Conservation (phyloP, 177 flowering plant genomes). For the Vitis hybrid region DNA sequence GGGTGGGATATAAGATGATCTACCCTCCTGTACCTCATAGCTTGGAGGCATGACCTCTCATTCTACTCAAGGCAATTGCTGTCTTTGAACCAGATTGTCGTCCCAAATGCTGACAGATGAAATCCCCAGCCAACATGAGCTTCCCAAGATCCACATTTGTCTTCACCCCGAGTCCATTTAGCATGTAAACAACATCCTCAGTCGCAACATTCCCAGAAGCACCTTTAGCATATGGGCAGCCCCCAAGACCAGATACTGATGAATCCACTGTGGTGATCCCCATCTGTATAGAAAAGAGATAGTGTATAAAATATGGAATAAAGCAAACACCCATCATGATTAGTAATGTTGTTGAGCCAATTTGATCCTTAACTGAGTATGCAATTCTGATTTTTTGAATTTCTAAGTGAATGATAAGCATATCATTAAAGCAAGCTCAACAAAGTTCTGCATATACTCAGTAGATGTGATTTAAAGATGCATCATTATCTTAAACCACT, state of each 20-base stretch:
- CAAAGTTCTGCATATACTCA: too few relatives aligned
- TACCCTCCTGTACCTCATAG: constrained; percentile 30
- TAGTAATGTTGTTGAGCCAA: too few relatives aligned
- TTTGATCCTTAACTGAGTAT: too few relatives aligned
- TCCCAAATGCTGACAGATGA: constrained; percentile 73
- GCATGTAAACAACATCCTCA: constrained; percentile 92
- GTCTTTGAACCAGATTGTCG: constrained; percentile 78
- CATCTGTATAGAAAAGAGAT: constrained; percentile 49
- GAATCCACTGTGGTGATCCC: constrained; percentile 85
- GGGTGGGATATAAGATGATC: not conserved
- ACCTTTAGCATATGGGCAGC: constrained; percentile 96
- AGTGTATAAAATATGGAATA: not conserved
- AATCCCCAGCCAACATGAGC: constrained; percentile 79
- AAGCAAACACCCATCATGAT: too few relatives aligned
- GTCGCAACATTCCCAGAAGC: constrained; percentile 97
- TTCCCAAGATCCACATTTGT: constrained; percentile 81
- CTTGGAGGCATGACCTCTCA: constrained; percentile 52
- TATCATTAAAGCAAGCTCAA: too few relatives aligned
- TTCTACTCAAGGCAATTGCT: constrained; percentile 63
- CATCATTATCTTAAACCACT: too few relatives aligned
- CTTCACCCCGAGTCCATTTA: constrained; percentile 76
- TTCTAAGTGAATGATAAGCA: too few relatives aligned
- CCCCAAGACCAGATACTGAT: constrained; percentile 92
- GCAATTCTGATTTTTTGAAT: too few relatives aligned
- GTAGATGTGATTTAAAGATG: too few relatives aligned